Evolutionary conservation across 2,329 filamentous ascomycete species (phyloP).

Genomic region (Cercospora brassicicola): DNA sequence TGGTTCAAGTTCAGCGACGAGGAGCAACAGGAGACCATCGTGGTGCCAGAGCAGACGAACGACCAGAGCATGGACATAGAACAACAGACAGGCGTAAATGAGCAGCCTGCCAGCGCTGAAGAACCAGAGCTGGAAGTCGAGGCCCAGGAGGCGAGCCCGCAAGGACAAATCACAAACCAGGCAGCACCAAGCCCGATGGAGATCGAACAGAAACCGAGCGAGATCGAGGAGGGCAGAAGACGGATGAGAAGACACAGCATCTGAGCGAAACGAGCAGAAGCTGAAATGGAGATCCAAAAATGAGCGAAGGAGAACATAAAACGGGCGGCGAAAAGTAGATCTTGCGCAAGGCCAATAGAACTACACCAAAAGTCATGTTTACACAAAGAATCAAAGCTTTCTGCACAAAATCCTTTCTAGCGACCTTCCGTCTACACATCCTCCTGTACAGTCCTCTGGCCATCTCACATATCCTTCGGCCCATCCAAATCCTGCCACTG

Average conservation of each 20-base stretch:
- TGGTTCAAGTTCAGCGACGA: neutral
- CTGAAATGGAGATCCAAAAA: neutral
- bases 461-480: slow-evolving; percentile 1
- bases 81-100: neutral
- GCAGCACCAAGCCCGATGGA: too few relatives aligned
- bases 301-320: neutral
- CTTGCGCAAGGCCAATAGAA: neutral
- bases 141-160: neutral
- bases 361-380: neutral
- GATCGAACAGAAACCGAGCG: neutral
- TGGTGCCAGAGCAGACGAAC: too few relatives aligned
- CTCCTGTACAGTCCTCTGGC: neutral
- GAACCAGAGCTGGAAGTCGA: neutral
- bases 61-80: too few relatives aligned
- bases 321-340: neutral
- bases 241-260: neutral
- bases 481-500: slow-evolving; percentile 31
- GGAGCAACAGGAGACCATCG: too few relatives aligned
- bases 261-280: neutral
- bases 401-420: neutral
- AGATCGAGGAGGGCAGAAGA: neutral
- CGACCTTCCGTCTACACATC: neutral
- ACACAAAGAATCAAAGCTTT: neutral
- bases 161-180: neutral
- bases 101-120: neutral